These are phyloP conservation scores for Xylaria venustula DNA, from an alignment of 495 filamentous ascomycete genomes.

Conservation along the genomic window DNA sequence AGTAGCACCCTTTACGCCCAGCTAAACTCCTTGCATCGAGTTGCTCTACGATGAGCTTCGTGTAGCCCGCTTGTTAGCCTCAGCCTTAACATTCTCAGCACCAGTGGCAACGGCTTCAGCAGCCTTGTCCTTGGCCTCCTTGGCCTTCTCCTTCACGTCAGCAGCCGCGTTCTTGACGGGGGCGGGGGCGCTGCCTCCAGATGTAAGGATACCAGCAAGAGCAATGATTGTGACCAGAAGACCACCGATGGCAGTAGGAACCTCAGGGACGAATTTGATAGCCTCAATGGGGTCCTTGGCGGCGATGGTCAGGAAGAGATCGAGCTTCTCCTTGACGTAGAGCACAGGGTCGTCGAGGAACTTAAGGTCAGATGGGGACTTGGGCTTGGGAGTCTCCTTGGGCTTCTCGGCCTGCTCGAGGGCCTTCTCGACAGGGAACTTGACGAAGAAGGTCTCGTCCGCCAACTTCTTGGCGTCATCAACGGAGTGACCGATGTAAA, in stretches of 20 bases:
- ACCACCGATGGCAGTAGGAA: slow-evolving; percentile 75
- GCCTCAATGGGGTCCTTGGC: slow-evolving; percentile 88
- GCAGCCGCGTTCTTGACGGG: slow-evolving; percentile 56
- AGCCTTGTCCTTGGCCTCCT: slow-evolving; percentile 76
- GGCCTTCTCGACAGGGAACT: slow-evolving; percentile 79
- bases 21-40: neutral
- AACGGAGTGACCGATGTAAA: slow-evolving; percentile 98
- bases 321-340: slow-evolving; percentile 89
- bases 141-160: slow-evolving; percentile 71
- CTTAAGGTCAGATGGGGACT: slow-evolving; percentile 69
- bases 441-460: slow-evolving; percentile 89
- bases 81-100: slow-evolving; percentile 63
- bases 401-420: slow-evolving; percentile 82
- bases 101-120: slow-evolving; percentile 65
- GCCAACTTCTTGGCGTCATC: slow-evolving; percentile 91
- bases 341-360: slow-evolving; percentile 90
- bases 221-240: slow-evolving; percentile 66
- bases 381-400: slow-evolving; percentile 64
- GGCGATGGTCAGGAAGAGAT: slow-evolving; percentile 81
- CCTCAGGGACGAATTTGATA: slow-evolving; percentile 86
- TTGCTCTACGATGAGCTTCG: slow-evolving; percentile 40
- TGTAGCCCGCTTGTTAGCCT: slow-evolving; percentile 55
- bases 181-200: slow-evolving; percentile 39
- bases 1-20: slow-evolving; percentile 2
- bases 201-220: slow-evolving; percentile 58